Evolutionary conservation across 2,329 filamentous ascomycete species (phyloP).

Genomic region (Neurospora crassa): DNA sequence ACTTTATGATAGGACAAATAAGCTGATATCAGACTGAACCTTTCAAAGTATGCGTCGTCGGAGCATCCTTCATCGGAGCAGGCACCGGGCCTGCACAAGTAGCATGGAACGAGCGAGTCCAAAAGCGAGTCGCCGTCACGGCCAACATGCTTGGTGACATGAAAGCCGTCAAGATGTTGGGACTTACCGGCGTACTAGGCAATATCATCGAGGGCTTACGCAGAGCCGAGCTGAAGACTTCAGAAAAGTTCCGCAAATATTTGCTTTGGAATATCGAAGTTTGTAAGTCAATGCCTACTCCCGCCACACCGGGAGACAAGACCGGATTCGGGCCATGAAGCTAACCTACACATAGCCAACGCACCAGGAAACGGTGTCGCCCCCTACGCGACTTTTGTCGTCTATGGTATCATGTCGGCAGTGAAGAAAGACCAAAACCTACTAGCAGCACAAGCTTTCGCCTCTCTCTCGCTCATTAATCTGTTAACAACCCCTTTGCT

Average conservation of each 20-base stretch:
- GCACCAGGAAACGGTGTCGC: not conserved
- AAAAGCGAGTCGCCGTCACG: slow-evolving; percentile 32
- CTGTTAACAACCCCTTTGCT: slow-evolving; percentile 13
- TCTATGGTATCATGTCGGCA: slow-evolving; percentile 19
- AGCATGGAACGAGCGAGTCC: slow-evolving; percentile 33
- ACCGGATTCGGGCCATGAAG: not conserved
- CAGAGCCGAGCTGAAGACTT: slow-evolving; percentile 21
- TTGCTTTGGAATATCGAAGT: slow-evolving; percentile 13
- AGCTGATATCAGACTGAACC: not conserved
- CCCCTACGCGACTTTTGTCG: slow-evolving; percentile 11
- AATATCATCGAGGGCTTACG: slow-evolving; percentile 20
- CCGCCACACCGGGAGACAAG: slow-evolving; percentile 9
- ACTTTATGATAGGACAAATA: not conserved
- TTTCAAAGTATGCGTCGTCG: slow-evolving; percentile 9
- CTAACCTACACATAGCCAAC: slow-evolving; percentile 12
- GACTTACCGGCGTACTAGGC: slow-evolving; percentile 19
- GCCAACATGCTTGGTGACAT: slow-evolving; percentile 32
- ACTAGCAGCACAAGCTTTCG: slow-evolving; percentile 12
- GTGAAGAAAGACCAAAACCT: slow-evolving; percentile 7
- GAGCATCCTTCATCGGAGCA: slow-evolving; percentile 11
- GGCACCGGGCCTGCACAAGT: slow-evolving; percentile 18
- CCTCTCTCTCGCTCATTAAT: slow-evolving; percentile 15
- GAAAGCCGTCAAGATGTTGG: slow-evolving; percentile 36
- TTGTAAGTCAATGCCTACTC: slow-evolving; percentile 7
- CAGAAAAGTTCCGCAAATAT: slow-evolving; percentile 19